A percentile compares a stretch with the other conserved stretches of the same genome.
These are phyloP conservation scores for Austroboletus eburneus DNA, from an alignment of 768 basidiomycete genomes.

Conservation along the genomic window DNA sequence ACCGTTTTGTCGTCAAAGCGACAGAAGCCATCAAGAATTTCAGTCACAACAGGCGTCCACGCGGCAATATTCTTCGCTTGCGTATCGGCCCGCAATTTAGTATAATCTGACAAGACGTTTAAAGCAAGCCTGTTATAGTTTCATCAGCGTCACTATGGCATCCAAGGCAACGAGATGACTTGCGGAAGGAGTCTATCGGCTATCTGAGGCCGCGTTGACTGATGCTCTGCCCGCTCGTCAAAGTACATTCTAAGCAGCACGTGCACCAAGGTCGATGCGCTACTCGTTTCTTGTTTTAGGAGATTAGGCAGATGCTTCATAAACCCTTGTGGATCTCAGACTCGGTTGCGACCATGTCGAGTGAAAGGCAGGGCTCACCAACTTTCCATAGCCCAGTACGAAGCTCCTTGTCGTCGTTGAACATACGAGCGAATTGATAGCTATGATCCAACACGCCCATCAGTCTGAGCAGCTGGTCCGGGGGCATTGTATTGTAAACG, in stretches of 20 bases:
- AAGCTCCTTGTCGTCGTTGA: constrained; percentile 98
- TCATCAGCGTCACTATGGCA: neutral
- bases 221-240: constrained; percentile 84
- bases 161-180: constrained; percentile 17
- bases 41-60: constrained; percentile 99
- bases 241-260: constrained; percentile 92
- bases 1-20: constrained; percentile 90
- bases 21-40: constrained; percentile 87
- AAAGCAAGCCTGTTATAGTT: constrained; percentile 65
- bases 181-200: constrained; percentile 68
- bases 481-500: constrained; percentile 91
- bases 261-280: constrained; percentile 91
- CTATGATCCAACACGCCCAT: constrained; percentile 97
- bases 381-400: constrained; percentile 99
- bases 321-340: constrained; percentile 61
- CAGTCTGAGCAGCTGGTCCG: constrained; percentile 85
- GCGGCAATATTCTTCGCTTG: constrained; percentile 94
- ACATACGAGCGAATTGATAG: constrained; percentile 94
- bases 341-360: neutral
- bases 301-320: constrained; percentile 99
- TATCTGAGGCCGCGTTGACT: constrained; percentile 77
- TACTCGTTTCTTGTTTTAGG: constrained; percentile 96
- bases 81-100: constrained; percentile 80
- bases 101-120: constrained; percentile 88
- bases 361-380: constrained; percentile 54